A percentile compares a stretch with the other conserved stretches of the same genome.
Evolutionary conservation across 768 basidiomycete species (phyloP).

Genomic region (Hebeloma cylindrosporum): DNA sequence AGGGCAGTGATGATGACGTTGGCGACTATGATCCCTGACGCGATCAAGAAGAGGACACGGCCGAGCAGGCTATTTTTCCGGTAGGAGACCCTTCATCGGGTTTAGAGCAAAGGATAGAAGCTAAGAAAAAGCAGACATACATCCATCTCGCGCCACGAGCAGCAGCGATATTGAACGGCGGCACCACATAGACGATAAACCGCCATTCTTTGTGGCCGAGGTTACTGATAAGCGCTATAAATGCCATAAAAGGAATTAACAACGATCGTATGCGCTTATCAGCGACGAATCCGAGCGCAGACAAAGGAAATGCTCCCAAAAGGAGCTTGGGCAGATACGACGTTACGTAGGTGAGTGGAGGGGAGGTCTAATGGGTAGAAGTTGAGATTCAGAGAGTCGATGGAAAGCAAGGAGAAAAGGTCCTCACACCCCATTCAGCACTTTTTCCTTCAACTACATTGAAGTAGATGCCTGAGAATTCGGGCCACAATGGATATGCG

Average conservation of each 20-base stretch:
- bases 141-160: slow-evolving; percentile 62
- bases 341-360: slow-evolving; percentile 64
- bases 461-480: slow-evolving; percentile 74
- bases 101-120: background rate
- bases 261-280: slow-evolving; percentile 53
- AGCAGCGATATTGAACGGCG: slow-evolving; percentile 77
- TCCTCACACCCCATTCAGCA: slow-evolving; percentile 87
- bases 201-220: slow-evolving; percentile 98
- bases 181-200: slow-evolving; percentile 87
- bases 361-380: slow-evolving; percentile 51
- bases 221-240: slow-evolving; percentile 64
- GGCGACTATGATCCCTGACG: slow-evolving; percentile 45
- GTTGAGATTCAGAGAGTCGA: background rate
- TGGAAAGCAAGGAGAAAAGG: background rate
- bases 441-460: slow-evolving; percentile 88
- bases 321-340: slow-evolving; percentile 77
- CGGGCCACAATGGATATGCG: slow-evolving; percentile 78
- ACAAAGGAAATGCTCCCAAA: slow-evolving; percentile 60
- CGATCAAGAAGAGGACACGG: slow-evolving; percentile 43
- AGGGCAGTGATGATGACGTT: slow-evolving; percentile 58
- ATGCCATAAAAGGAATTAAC: slow-evolving; percentile 50
- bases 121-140: slow-evolving; percentile 41
- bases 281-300: slow-evolving; percentile 47
- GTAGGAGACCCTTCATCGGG: slow-evolving; percentile 39
- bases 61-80: slow-evolving; percentile 50